Base-by-base conservation (phyloP, 768 basidiomycete species). In the Lactifluus piperatus region DNA sequence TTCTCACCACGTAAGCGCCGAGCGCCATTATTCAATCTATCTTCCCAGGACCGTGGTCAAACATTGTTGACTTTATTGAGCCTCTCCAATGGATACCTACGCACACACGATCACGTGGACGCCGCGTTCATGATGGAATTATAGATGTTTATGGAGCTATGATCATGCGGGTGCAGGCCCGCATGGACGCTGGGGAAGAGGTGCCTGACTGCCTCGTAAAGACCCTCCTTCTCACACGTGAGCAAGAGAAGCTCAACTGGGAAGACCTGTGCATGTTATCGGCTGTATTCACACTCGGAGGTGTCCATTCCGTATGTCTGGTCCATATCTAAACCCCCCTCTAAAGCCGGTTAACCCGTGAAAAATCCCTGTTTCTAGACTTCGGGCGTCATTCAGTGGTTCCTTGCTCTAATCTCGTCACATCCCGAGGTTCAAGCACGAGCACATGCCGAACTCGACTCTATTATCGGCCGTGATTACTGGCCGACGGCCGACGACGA, bases 51-150 rank as follows among this genome's bases (percentile, higher is more conserved):
- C 76, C 78, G 0, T 68, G 74, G 26, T 76, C 77, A 1, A 79
- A 79, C 58, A 49, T 74, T 14, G 71, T 74, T 29, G 79, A 80
- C 64, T 80, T 79, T 54, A 55, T 79, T 2, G 71, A 72, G 14
- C 57, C 73, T 10, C 72, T 79, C 22, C 78, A 78, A 43, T 65
- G 65, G 39, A 47, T 79, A 1, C 77, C 76, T 1, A 74, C 69
- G 32, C 60, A 60, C 22, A 74, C 75, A 70, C 71, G 66, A 6
- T 64, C 68, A 1, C 74, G 79, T 7, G 77, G 69, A 4, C 67
- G 67, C 43, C 72, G 71, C 29, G 74, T 80, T 4, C 76, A 78
- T 54, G 50, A 68, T 9, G 70, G 64, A 44, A 58, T 73, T 24
- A 58, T 71, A 36, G 65, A 65, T 26, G 67, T 71, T 3, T 74